These are phyloP conservation scores for Aspergillus niger DNA, from an alignment of 2,329 filamentous ascomycete species.

Conservation along the genomic window DNA sequence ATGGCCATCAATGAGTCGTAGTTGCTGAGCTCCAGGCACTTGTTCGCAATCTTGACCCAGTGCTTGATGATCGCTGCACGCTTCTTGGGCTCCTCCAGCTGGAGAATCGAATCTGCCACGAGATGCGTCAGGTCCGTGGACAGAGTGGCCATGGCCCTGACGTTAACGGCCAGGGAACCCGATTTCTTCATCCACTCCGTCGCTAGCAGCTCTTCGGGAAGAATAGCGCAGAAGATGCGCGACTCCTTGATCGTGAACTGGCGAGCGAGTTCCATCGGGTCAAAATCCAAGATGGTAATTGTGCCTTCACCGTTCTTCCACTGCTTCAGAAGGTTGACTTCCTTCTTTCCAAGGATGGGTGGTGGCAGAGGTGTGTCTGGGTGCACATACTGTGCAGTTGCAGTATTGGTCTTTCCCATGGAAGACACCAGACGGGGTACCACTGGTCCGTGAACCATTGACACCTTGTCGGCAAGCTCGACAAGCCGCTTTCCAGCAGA, in stretches of 20 bases:
- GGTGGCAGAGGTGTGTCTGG: conserved; percentile 71
- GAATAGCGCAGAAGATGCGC: conserved; percentile 84
- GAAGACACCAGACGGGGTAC: conserved; percentile 82
- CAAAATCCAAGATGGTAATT: conserved; percentile 84
- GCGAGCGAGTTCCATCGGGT: conserved; percentile 84
- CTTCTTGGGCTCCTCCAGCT: conserved; percentile 88
- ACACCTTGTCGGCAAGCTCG: conserved; percentile 78
- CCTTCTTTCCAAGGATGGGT: conserved; percentile 72
- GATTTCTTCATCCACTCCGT: conserved; percentile 93
- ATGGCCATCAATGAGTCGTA: conserved; percentile 98
- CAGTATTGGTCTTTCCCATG: conserved; percentile 83
- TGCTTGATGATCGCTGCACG: conserved; percentile 89
- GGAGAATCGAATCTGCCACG: conserved; percentile 88
- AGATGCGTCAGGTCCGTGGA: conserved; percentile 92
- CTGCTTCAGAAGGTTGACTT: conserved; percentile 68
- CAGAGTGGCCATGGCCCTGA: conserved; percentile 88
- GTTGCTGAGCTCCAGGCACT: conserved; percentile 86
- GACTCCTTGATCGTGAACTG: conserved; percentile 94
- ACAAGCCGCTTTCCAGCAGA: conserved; percentile 77
- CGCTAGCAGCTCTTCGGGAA: conserved; percentile 86
- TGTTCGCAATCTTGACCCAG: conserved; percentile 92
- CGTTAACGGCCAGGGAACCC: conserved; percentile 77
- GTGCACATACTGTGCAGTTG: conserved; percentile 69
- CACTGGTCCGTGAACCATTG: conserved; percentile 69
- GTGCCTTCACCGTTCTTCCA: conserved; percentile 72